Conservation (phyloP, 2,329 filamentous ascomycete genomes). For the Claviceps fusiformis region DNA sequence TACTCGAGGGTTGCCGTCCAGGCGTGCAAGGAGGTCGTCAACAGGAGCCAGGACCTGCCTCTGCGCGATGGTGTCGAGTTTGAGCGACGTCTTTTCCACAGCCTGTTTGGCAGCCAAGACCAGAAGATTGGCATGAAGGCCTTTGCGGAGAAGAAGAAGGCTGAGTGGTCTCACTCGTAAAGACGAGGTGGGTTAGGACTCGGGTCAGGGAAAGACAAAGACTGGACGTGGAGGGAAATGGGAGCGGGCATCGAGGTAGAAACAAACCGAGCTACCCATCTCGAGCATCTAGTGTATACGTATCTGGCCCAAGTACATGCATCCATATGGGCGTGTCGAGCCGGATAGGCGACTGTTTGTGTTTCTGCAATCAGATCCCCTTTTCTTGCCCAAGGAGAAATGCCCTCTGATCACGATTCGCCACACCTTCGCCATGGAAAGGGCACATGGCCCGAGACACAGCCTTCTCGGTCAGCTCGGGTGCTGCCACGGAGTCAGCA, state of each 20-base stretch:
- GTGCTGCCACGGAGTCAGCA: neutral
- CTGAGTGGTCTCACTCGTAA: constrained; percentile 76
- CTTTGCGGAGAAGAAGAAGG: constrained; percentile 88
- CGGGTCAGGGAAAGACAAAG: too few relatives aligned
- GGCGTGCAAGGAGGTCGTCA: constrained; percentile 94
- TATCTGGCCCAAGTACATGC: neutral
- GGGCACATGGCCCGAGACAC: too few relatives aligned
- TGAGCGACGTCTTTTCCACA: constrained; percentile 87
- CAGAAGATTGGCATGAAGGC: constrained; percentile 97
- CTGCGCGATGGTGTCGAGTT: constrained; percentile 87
- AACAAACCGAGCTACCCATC: too few relatives aligned
- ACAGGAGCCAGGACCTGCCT: constrained; percentile 89
- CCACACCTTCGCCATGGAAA: too few relatives aligned
- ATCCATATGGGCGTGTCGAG: too few relatives aligned
- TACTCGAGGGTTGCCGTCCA: constrained; percentile 79
- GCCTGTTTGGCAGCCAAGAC: constrained; percentile 83
- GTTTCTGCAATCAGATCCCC: neutral
- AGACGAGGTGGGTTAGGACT: too few relatives aligned
- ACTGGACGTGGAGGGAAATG: too few relatives aligned
- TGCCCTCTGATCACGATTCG: too few relatives aligned
- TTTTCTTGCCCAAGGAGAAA: too few relatives aligned
- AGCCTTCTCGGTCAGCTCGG: neutral
- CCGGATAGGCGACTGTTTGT: neutral
- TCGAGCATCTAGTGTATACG: neutral
- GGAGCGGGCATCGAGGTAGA: neutral